Conservation (phyloP, 1,284 basidiomycete genomes). For the Meira nashicola region DNA sequence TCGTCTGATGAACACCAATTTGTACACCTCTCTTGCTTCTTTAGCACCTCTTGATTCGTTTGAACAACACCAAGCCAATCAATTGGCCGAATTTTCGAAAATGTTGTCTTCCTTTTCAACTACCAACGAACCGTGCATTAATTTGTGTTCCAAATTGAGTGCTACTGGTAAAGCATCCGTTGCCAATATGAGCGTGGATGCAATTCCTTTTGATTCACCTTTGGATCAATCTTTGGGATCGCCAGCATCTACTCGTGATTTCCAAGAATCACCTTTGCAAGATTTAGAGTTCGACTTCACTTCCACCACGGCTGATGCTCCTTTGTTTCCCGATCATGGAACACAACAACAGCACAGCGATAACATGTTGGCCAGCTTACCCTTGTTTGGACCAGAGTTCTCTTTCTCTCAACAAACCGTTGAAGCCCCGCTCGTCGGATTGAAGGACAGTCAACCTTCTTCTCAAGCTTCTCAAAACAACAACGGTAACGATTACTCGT, state of each 20-base stretch:
- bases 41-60: no score
- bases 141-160: no score
- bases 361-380: background rate
- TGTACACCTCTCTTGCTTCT: no score
- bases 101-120: no score
- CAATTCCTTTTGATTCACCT: constrained; percentile 13
- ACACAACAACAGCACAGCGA: constrained; percentile 9
- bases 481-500: background rate
- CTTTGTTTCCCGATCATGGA: constrained; percentile 8
- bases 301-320: background rate
- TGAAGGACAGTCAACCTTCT: no score
- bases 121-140: no score
- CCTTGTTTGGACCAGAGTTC: constrained; percentile 1
- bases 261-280: background rate
- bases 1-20: no score
- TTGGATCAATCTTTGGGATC: constrained; percentile 7
- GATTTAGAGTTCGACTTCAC: constrained; percentile 9
- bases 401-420: background rate
- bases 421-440: background rate
- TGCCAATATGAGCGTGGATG: background rate
- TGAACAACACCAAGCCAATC: no score
- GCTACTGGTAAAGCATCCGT: background rate
- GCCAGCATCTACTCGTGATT: constrained; percentile 14
- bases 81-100: no score
- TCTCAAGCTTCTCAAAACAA: no score